These are phyloP conservation scores for Periconia sp. DNA, from an alignment of 2,329 filamentous ascomycete genomes.

Conservation along the genomic window DNA sequence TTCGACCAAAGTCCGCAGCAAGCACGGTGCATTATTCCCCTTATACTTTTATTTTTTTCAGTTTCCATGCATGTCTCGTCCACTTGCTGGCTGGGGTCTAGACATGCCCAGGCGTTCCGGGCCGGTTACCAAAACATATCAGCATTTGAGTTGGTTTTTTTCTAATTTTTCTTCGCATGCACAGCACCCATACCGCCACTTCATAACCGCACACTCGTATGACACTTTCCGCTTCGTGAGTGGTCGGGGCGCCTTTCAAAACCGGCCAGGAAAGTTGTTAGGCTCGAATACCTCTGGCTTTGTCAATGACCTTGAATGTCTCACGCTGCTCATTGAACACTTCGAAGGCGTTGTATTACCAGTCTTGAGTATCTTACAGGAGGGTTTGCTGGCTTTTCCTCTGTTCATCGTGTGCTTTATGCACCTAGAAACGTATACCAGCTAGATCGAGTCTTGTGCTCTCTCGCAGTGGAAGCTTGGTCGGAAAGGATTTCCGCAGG, in stretches of 20 bases:
- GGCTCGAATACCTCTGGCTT: background rate
- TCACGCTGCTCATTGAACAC: no score
- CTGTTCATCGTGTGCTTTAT: no score
- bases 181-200: background rate
- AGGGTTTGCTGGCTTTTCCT: no score
- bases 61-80: conserved; percentile 11
- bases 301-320: background rate
- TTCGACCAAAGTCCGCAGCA: conserved; percentile 18
- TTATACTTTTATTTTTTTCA: conserved; percentile 9
- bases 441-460: no score
- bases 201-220: background rate
- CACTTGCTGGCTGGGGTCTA: conserved; percentile 3
- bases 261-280: background rate
- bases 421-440: no score
- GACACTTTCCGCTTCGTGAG: background rate
- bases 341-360: no score
- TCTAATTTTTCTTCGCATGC: background rate
- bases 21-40: conserved; percentile 29
- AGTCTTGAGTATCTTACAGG: no score
- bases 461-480: no score
- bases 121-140: conserved; percentile 10
- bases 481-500: no score
- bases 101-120: conserved; percentile 11
- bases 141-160: conserved; percentile 9
- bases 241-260: background rate